Conservation (phyloP, 345 rosid genomes). For the Bruguiera sexangula region DNA sequence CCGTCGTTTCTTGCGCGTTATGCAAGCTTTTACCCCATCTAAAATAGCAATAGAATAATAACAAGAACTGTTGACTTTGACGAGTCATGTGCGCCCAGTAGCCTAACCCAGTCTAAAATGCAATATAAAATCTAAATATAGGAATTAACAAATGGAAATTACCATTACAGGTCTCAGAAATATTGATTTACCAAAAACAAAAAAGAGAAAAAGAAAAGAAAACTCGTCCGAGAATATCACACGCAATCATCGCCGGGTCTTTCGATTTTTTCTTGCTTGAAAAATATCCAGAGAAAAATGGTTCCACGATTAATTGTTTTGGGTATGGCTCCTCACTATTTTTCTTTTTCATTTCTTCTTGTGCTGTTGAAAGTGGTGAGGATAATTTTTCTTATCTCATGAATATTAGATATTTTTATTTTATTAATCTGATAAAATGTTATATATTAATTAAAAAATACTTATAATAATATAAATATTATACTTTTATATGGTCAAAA, state of each 20-base stretch:
- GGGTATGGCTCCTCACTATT: background rate
- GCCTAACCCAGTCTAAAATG: background rate
- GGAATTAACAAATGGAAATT: background rate
- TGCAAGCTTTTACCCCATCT: slow-evolving; percentile 6
- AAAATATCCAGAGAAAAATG: background rate
- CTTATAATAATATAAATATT: too few relatives aligned
- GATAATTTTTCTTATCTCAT: too few relatives aligned
- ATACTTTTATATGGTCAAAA: too few relatives aligned
- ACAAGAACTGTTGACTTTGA: slow-evolving; percentile 42
- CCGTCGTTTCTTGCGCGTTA: slow-evolving; percentile 40
- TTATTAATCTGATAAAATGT: too few relatives aligned
- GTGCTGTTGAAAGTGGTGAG: too few relatives aligned
- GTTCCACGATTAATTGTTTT: slow-evolving; percentile 33
- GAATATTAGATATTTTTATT: too few relatives aligned
- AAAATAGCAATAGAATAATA: background rate
- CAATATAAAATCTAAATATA: background rate
- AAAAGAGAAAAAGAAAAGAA: too few relatives aligned
- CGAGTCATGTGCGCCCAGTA: slow-evolving; percentile 15
- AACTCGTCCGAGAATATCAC: background rate
- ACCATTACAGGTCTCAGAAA: slow-evolving; percentile 1
- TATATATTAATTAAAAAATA: too few relatives aligned
- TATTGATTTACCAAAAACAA: background rate
- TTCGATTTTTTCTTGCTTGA: slow-evolving; percentile 20
- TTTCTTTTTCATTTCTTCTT: background rate
- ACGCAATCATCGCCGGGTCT: slow-evolving; percentile 61